These are phyloP conservation scores for Talaromyces adpressus DNA, from an alignment of 495 filamentous ascomycete species.

Conservation along the genomic window DNA sequence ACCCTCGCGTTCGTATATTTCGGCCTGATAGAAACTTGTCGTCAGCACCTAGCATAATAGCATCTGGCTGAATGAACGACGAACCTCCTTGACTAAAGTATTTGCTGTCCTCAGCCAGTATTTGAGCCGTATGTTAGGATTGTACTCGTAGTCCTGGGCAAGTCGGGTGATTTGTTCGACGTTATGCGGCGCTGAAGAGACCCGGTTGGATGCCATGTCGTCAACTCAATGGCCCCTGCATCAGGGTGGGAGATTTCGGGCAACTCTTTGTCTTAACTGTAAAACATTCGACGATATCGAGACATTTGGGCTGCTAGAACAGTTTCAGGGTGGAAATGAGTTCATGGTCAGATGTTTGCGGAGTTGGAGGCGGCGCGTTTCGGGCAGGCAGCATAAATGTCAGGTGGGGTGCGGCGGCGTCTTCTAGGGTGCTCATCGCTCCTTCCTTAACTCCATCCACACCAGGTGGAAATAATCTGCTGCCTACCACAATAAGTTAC, in stretches of 20 bases:
- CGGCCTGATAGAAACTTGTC: conserved; percentile 40
- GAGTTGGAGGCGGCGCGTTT: background rate
- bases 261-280: background rate
- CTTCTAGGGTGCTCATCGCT: background rate
- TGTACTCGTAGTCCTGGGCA: conserved; percentile 75
- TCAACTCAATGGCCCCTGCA: background rate
- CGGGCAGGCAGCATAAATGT: conserved; percentile 2
- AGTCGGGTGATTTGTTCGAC: conserved; percentile 63
- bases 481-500: background rate
- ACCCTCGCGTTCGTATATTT: conserved; percentile 76
- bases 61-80: conserved; percentile 7
- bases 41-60: background rate
- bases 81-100: conserved; percentile 71
- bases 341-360: background rate
- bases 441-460: background rate
- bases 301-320: background rate
- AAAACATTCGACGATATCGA: background rate
- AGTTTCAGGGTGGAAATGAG: background rate
- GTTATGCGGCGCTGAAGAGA: conserved; percentile 48
- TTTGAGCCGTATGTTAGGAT: conserved; percentile 60
- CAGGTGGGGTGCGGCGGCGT: conserved; percentile 6
- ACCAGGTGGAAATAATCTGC: background rate
- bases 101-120: conserved; percentile 80
- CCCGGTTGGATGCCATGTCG: conserved; percentile 13
- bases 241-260: background rate